phyloP scores from a whole-genome alignment of 805 yeast species.

The Ogataea salicorniae region DNA sequence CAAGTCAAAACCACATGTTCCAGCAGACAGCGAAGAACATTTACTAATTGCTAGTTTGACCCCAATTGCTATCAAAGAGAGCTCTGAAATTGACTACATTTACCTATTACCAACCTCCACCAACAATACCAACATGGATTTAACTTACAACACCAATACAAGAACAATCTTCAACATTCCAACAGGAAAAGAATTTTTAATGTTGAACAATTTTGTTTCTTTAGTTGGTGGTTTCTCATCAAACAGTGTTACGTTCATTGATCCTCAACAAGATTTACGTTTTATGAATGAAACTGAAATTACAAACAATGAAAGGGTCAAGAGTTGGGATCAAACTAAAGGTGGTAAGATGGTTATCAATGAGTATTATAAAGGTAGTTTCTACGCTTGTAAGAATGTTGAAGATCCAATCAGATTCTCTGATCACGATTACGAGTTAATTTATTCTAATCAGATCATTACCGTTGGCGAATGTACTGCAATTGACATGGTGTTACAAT shows the following conservation, averaged over 20 bases:
- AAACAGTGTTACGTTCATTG: slow-evolving; percentile 1
- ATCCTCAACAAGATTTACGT: not conserved
- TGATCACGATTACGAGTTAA: slow-evolving; percentile 20
- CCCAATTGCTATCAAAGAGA: slow-evolving; percentile 13
- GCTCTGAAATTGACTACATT: slow-evolving; percentile 14
- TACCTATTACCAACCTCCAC: slow-evolving; percentile 9
- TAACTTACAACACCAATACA: slow-evolving; percentile 5
- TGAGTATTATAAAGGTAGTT: slow-evolving; percentile 9
- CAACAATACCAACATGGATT: slow-evolving; percentile 5
- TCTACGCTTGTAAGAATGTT: slow-evolving; percentile 36
- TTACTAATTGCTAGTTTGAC: not conserved
- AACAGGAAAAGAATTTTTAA: slow-evolving; percentile 7
- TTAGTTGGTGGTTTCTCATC: slow-evolving; percentile 9
- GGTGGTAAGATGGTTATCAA: slow-evolving; percentile 12
- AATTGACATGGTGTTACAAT: not conserved
- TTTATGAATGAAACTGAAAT: slow-evolving; percentile 3
- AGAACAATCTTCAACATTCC: slow-evolving; percentile 5
- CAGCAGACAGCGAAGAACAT: too few relatives aligned
- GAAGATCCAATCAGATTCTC: slow-evolving; percentile 38
- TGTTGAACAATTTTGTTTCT: slow-evolving; percentile 10
- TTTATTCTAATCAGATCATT: slow-evolving; percentile 12
- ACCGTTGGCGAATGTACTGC: not conserved
- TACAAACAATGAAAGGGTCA: not conserved
- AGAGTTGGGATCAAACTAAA: not conserved
- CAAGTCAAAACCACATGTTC: too few relatives aligned